phyloP scores from a whole-genome alignment of 2,329 filamentous ascomycete species.

The Leptoxyphium fumago region DNA sequence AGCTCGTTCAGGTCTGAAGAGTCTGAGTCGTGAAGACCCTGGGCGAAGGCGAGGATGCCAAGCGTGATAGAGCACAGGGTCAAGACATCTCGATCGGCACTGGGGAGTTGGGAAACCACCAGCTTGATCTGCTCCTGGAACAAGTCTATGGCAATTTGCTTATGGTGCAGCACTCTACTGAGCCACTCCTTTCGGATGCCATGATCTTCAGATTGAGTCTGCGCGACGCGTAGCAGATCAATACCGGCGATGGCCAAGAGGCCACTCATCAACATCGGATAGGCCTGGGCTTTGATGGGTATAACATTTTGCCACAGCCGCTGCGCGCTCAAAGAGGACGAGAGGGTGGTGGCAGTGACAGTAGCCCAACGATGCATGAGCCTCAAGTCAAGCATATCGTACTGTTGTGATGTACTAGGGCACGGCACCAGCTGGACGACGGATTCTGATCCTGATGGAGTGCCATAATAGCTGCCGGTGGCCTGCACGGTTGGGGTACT shows the following conservation, averaged over 20 bases:
- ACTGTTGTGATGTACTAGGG: neutral
- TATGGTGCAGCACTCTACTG: neutral
- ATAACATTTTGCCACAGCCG: neutral
- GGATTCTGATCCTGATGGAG: neutral
- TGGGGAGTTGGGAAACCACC: neutral
- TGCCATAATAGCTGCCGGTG: neutral
- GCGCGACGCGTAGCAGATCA: neutral
- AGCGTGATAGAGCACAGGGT: neutral
- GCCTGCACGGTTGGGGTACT: neutral
- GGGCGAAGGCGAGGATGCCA: neutral
- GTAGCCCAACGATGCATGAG: neutral
- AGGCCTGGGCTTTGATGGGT: neutral
- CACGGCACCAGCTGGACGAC: neutral
- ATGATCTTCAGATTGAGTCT: neutral
- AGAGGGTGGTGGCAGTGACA: neutral
- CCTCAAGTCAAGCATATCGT: neutral
- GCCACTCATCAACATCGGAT: neutral
- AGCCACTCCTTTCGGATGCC: neutral
- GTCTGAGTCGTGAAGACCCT: neutral
- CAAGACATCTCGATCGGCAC: neutral
- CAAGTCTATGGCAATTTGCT: neutral
- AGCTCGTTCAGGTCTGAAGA: neutral
- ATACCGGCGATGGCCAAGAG: neutral
- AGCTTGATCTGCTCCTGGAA: neutral
- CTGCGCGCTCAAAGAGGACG: neutral